Percentiles rank a stretch among this genome's conserved stretches.
Conservation (phyloP, 75 land plant species). For the Chamaecyparis obtusa region DNA sequence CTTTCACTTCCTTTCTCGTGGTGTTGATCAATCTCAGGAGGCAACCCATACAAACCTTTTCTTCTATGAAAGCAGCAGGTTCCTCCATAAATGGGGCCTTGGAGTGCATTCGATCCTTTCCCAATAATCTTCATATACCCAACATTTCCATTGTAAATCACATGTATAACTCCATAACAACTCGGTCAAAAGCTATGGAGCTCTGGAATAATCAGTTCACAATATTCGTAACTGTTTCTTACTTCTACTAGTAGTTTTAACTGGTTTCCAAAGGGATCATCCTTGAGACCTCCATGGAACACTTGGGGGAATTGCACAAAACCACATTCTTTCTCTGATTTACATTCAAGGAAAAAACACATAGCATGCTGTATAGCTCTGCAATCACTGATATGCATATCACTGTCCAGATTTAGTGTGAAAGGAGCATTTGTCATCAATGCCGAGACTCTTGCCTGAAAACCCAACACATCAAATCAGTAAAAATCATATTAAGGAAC, state of each 20-base stretch:
- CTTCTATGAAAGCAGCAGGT: no score
- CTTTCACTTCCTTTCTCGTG: no score
- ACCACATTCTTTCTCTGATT: slow-evolving; percentile 9
- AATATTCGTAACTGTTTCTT: background rate
- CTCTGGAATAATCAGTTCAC: background rate
- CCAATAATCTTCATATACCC: background rate
- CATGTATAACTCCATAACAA: background rate
- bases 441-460: slow-evolving; percentile 43
- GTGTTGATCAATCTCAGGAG: no score
- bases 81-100: no score
- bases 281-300: slow-evolving; percentile 18
- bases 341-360: slow-evolving; percentile 30
- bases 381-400: slow-evolving; percentile 33
- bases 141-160: background rate
- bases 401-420: slow-evolving; percentile 54
- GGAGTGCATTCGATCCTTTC: no score
- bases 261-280: background rate
- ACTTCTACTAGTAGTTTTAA: background rate
- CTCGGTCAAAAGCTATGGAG: no score
- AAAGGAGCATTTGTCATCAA: slow-evolving; percentile 54
- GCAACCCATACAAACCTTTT: no score
- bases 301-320: slow-evolving; percentile 41
- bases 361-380: slow-evolving; percentile 23
- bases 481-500: background rate
- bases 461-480: background rate